Conservation (phyloP, 2,329 filamentous ascomycete species). For the Coniochaeta ligniaria region DNA sequence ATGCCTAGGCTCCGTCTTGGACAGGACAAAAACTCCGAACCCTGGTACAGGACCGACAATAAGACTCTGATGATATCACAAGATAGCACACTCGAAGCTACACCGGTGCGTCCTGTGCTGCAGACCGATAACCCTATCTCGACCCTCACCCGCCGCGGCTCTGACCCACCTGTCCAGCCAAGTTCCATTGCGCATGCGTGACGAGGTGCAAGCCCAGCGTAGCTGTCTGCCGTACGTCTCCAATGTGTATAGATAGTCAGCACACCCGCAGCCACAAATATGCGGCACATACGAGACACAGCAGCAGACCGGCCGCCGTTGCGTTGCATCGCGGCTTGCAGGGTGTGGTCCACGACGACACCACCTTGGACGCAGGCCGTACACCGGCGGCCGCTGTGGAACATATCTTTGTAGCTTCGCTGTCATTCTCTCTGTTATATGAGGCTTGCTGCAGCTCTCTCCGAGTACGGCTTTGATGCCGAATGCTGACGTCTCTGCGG, state of each 20-base stretch:
- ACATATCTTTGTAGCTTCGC: neutral
- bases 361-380: neutral
- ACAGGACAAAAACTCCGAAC: neutral
- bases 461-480: neutral
- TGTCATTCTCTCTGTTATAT: conserved; percentile 1
- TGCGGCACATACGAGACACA: neutral
- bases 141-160: neutral
- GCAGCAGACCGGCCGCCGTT: neutral
- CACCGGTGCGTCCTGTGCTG: neutral
- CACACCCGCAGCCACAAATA: neutral
- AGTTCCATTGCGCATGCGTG: neutral
- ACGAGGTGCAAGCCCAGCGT: neutral
- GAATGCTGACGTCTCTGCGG: neutral
- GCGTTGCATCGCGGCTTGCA: neutral
- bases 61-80: neutral
- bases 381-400: neutral
- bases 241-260: neutral
- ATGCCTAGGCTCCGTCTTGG: neutral
- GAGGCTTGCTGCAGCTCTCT: neutral
- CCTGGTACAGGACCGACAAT: neutral
- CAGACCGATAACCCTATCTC: neutral
- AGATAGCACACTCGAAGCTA: neutral
- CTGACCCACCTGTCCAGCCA: neutral
- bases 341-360: neutral
- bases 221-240: neutral